Base-by-base conservation (phyloP, 2,329 filamentous ascomycete genomes). In the Colletotrichum eremochloae region DNA sequence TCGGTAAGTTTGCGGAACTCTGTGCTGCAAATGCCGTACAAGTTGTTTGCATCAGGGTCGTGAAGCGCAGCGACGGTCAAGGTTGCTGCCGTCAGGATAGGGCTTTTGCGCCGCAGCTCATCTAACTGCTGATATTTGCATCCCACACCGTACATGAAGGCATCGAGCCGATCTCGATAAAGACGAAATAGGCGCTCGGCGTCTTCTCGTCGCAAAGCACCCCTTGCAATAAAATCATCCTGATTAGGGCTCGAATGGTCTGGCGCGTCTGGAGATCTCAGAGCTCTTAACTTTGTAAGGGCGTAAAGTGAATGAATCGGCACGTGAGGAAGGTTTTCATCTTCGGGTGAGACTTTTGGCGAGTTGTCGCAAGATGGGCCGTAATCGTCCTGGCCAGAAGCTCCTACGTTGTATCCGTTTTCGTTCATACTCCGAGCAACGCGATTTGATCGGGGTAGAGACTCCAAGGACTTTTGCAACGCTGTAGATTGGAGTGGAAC, bases 1-100 rank as follows among this genome's bases (percentile, higher is more conserved):
- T 88, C 86, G 57, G 90, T 86, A 5, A 90, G 80, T 0, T 86
- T 82, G 0, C 88, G 84, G 62, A 90, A 87, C 73, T 90, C 88
- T 12, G 83, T 81, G 72, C 85, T 88, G 77, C 88, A 90, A 1
- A 83, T 78, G 4, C 85, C 84, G 40, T 90, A 86, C 3, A 87
- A 83, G 18, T 83, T 81, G 15, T 87, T 86, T 8, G 85, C 85
- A 33, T 84, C 83, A 1, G 87, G 84, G 33, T 90, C 87, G 74
- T 91, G 89, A 2, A 90, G 81, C 0, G 89, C 88, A 3, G 88
- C 86, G 1, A 91, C 88, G 0, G 88, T 88, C 7, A 89, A 82
- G 31, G 89, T 87, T 0, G 87, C 86, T 0, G 85, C 87, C 0
- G 88, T 86, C 14, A 91, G 81, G 1, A 90, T 81, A 0, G 87